A percentile compares a stretch with the other conserved stretches of the same genome.
phyloP scores from a whole-genome alignment of 371 early-diverging fungal genomes.

The Parasitella parasitica region DNA sequence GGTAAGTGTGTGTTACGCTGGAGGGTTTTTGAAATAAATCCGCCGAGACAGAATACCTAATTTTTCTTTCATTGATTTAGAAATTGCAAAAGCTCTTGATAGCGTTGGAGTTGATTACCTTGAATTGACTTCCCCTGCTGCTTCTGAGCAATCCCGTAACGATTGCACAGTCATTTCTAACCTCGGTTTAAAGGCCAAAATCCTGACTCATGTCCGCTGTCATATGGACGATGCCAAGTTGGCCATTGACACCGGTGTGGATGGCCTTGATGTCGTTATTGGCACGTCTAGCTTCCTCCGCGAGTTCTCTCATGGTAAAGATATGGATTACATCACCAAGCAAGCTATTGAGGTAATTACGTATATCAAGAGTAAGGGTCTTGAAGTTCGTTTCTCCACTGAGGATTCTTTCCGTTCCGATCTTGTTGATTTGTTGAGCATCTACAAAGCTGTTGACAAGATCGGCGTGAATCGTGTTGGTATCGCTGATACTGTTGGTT shows the following conservation, averaged over 20 bases:
- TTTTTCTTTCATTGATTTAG: conserved; percentile 20
- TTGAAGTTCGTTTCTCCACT: conserved; percentile 95
- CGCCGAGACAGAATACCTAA: not conserved
- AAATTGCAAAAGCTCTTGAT: conserved; percentile 95
- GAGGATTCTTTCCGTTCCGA: conserved; percentile 97
- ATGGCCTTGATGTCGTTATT: conserved; percentile 95
- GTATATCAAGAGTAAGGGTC: conserved; percentile 91
- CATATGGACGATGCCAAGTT: conserved; percentile 97
- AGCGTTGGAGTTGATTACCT: conserved; percentile 96
- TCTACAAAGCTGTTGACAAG: conserved; percentile 94
- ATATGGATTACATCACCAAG: conserved; percentile 93
- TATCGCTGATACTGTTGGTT: conserved; percentile 97
- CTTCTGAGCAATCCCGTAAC: conserved; percentile 89
- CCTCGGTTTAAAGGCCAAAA: conserved; percentile 95
- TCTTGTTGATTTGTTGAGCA: conserved; percentile 89
- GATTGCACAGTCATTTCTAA: conserved; percentile 90
- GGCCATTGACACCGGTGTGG: conserved; percentile 94
- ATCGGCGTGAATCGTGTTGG: conserved; percentile 96
- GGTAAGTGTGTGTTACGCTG: conserved; percentile 18
- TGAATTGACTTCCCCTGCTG: conserved; percentile 94
- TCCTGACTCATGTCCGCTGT: conserved; percentile 94
- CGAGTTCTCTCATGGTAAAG: conserved; percentile 97
- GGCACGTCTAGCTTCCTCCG: conserved; percentile 93
- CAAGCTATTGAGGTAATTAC: conserved; percentile 93
- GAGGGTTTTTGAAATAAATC: not conserved